Evolutionary conservation across 306 rosid genomes (phyloP).

Genomic region (Mimosa bimucronata): DNA sequence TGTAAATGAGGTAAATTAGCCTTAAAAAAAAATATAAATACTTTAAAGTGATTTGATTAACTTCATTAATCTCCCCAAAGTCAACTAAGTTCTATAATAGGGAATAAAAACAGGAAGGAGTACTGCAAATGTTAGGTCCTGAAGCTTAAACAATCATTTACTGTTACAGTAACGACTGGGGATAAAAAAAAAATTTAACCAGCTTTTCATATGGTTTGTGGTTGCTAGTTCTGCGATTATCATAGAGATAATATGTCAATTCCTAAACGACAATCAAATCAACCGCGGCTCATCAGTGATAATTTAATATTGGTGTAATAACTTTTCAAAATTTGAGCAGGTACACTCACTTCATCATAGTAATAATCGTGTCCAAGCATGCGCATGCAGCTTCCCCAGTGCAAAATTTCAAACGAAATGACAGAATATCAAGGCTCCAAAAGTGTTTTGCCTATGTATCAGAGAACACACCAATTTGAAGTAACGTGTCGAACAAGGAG

Average conservation of each 20-base stretch:
- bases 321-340: slow-evolving; percentile 18
- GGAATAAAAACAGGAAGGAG: too few species aligned
- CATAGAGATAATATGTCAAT: slow-evolving; percentile 13
- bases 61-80: too few species aligned
- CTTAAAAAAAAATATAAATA: too few species aligned
- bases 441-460: neutral
- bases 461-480: slow-evolving; percentile 1
- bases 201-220: neutral
- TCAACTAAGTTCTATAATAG: too few species aligned
- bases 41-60: too few species aligned
- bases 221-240: neutral
- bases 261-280: slow-evolving; percentile 22
- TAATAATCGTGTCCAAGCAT: slow-evolving; percentile 28
- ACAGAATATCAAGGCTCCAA: slow-evolving; percentile 13
- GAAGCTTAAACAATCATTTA: neutral
- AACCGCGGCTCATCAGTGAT: neutral
- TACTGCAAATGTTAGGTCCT: neutral
- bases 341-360: slow-evolving; percentile 3
- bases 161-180: neutral
- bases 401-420: slow-evolving; percentile 14
- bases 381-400: slow-evolving; percentile 24
- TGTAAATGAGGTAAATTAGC: too few species aligned
- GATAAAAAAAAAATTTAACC: neutral
- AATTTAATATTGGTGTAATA: neutral
- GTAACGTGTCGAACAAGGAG: slow-evolving; percentile 10